Conservation (phyloP, 108 stramenopile genomes). For the Cyclotella atomus region DNA sequence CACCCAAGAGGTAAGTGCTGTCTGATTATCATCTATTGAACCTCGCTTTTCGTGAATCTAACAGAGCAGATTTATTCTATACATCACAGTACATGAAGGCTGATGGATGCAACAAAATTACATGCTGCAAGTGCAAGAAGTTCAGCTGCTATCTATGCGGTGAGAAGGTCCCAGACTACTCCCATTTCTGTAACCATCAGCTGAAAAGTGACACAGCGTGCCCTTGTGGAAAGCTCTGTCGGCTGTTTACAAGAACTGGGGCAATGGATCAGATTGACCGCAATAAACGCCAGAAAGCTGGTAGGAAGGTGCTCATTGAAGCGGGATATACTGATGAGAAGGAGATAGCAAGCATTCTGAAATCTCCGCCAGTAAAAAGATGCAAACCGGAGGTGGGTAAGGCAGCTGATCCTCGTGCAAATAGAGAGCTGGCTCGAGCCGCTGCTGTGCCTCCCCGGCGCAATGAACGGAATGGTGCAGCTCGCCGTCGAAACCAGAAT, state of each 20-base stretch:
- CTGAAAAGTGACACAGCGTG: neutral
- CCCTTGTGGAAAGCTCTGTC: constrained; percentile 17
- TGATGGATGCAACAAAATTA: constrained; percentile 30
- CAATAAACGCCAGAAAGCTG: constrained; percentile 20
- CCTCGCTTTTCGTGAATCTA: neutral
- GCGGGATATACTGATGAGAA: constrained; percentile 11
- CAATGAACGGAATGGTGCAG: no score
- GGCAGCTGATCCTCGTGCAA: no score
- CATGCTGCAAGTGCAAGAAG: constrained; percentile 9
- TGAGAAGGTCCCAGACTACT: constrained; percentile 13
- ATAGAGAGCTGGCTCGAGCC: neutral
- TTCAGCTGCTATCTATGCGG: constrained; percentile 27
- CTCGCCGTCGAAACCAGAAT: no score
- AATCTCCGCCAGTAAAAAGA: constrained; percentile 9
- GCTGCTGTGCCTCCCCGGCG: neutral
- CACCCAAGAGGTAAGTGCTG: constrained; percentile 9
- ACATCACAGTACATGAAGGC: constrained; percentile 17
- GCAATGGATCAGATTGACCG: constrained; percentile 13
- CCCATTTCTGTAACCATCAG: constrained; percentile 29
- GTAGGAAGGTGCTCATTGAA: constrained; percentile 17
- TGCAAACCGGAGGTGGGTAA: neutral
- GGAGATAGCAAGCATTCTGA: constrained; percentile 17
- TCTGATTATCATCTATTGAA: neutral
- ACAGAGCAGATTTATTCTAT: neutral
- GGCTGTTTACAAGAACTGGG: constrained; percentile 19